phyloP scores from a whole-genome alignment of 371 early-diverging fungal genomes.

The Rhizopus delemar region DNA sequence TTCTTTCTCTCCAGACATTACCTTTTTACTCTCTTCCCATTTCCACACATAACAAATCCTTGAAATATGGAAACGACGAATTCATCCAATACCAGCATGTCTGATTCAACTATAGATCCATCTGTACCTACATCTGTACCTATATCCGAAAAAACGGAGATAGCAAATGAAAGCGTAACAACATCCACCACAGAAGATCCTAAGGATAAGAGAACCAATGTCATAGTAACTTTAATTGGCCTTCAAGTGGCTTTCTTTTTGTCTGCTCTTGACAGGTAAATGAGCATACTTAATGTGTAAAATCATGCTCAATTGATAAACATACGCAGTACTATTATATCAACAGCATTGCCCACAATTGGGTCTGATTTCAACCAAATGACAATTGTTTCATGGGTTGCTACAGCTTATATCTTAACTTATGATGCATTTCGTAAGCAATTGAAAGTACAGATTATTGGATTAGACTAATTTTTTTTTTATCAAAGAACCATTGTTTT shows the following conservation, averaged over 20 bases:
- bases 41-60: too few species aligned
- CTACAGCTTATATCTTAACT: conserved; percentile 63
- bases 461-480: background rate
- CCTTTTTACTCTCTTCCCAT: too few species aligned
- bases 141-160: conserved; percentile 2
- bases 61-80: background rate
- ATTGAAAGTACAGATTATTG: background rate
- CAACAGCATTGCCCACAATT: conserved; percentile 72
- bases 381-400: conserved; percentile 66
- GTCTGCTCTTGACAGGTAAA: conserved; percentile 31
- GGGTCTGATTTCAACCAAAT: conserved; percentile 71
- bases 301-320: background rate
- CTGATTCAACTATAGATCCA: conserved; percentile 2
- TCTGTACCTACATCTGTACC: background rate
- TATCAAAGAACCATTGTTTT: conserved; percentile 49
- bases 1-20: too few species aligned
- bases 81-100: background rate
- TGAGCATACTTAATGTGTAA: background rate
- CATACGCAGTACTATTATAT: conserved; percentile 68
- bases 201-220: background rate
- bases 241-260: conserved; percentile 26
- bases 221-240: conserved; percentile 19
- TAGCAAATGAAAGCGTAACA: background rate
- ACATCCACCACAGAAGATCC: background rate
- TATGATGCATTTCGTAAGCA: conserved; percentile 50